Base-by-base conservation (phyloP, 2,329 filamentous ascomycete species). In the Pseudomassariella vexata region DNA sequence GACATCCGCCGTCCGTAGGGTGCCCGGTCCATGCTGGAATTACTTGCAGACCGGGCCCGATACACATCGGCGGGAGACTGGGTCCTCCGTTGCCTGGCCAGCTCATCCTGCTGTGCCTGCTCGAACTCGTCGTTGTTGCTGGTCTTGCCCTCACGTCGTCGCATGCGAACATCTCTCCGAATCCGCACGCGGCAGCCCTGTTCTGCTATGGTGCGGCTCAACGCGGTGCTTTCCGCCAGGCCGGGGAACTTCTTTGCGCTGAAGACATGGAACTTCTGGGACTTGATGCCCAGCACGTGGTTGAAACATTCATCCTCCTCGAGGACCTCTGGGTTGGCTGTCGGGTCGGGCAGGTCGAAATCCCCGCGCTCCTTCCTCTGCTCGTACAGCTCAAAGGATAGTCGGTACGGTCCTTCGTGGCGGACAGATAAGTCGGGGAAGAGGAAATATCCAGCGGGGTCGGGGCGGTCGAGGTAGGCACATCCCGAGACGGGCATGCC, bases 231-330 rank as follows among this genome's bases (percentile, higher is more conserved):
- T 57, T 92, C 86, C 26, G 85, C 82, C 37, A 96, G 67, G 12
- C 90, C 92, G 11, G 92, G 92, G 64, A 98, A 98, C 66, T 95
- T 96, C 79, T 96, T 98, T 31, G 92, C 92, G 48, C 89, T 95
- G 66, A 75, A 96, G 24, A 96, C 92, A 29, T 77, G 80, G 57
- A 98, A 96, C 0, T 85, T 79, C 9, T 73, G 64, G 0, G 92
- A 94, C 66, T 90, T 88, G 49, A 95, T 84, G 63, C 95, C 76
- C 33, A 89, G 76, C 64, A 87, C 90, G 51, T 88, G 82, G 42
- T 94, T 85, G 37, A 82, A 61, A 49, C 70, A 57, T 53, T 65
- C 28, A 59, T 53, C 25, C 39, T 55, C 45, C 28, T 44, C 52
- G 27, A 48, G 50, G 38, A 63, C 59, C 24, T 51, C 47, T 20